These are phyloP conservation scores for Candida saitoana DNA, from an alignment of 805 yeast species.

Conservation along the genomic window DNA sequence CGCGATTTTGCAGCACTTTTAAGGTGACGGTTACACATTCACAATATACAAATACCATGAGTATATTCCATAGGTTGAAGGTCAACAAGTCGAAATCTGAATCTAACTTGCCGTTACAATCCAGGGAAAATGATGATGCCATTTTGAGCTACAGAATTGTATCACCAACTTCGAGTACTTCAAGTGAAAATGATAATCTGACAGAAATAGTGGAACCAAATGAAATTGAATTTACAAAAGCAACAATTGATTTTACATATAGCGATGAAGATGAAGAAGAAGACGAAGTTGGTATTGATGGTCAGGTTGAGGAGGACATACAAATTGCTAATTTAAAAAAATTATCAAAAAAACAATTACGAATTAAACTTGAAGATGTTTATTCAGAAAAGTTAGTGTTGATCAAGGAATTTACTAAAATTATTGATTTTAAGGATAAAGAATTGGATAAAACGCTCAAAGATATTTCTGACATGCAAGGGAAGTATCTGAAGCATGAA, in stretches of 20 bases:
- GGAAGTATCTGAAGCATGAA: background rate
- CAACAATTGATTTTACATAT: background rate
- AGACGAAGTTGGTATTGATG: background rate
- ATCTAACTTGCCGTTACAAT: background rate
- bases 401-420: background rate
- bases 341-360: background rate
- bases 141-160: background rate
- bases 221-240: slow-evolving; percentile 3
- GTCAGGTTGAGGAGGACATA: background rate
- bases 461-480: background rate
- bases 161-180: slow-evolving; percentile 2
- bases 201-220: slow-evolving; percentile 3
- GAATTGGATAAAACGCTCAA: background rate
- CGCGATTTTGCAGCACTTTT: background rate
- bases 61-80: background rate
- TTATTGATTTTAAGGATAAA: background rate
- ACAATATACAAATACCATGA: background rate
- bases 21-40: no score
- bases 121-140: background rate
- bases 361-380: background rate
- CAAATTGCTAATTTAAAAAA: background rate
- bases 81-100: background rate
- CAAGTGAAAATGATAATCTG: background rate
- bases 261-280: background rate
- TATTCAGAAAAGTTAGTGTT: background rate